Evolutionary conservation across 2,329 filamentous ascomycete species (phyloP), one percentile per base, ranked within the genome.

Genomic region (Beauveria varroae): DNA sequence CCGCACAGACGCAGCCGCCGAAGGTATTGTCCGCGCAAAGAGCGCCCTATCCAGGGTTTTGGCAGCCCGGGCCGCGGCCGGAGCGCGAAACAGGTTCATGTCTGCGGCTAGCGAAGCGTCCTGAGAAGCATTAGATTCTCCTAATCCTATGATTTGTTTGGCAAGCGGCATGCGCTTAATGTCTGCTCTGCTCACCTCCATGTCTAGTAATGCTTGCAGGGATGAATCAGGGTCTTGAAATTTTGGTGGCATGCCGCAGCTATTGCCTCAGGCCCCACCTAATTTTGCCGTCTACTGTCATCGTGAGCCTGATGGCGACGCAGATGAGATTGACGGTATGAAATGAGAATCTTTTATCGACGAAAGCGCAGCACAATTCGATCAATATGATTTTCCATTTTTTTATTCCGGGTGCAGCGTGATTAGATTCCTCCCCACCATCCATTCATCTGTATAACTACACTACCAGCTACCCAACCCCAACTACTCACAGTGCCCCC

Each of bases 31-130:
- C 72, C 88, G 91, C 57, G 84, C 80, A 78, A 98, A 98, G 65
- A 96, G 87, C 18, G 87, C 82, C 66, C 90, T 87, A 76, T 99
- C 93, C 65, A 99, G 85, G 55, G 84, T 83, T 70, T 86, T 86
- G 78, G 91, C 90, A 63, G 88, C 86, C 73, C 90, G 88, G 68
- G 93, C 88, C 40, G 69, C 72, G 63, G 92, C 80, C 26, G 93
- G 92, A 52, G 92, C 91, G 66, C 87, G 86, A 73, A 96, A 90
- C 56, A 84, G 71, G 65, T 76, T 78, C 82, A 85, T 86, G 52
- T 77, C 74, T 63, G 73, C 70, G 34, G 63, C 49, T 3, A 54
- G 24, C 44, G 55, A 50, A 41, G 34, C 10, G 34, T 41, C 43
- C 58, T 61, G 22, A 3, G 14, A 40, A 12, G 22, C 1, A 10